Evolutionary conservation across 192 early-diverging fungal species (phyloP).

Genomic region (Coemansia aciculifera): DNA sequence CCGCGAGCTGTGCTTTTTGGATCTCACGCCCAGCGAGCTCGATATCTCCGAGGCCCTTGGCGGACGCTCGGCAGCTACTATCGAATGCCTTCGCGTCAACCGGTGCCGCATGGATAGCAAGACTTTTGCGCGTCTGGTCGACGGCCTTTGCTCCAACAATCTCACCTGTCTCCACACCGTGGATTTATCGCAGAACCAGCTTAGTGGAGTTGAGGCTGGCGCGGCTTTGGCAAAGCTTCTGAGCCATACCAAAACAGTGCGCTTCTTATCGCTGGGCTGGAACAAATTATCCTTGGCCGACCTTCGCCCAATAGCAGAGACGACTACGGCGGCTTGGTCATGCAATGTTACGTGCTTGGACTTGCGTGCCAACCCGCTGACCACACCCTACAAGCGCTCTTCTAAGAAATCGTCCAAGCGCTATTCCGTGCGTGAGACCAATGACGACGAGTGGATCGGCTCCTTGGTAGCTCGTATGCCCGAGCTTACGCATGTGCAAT

Average conservation of each 20-base stretch:
- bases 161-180: slow-evolving; percentile 37
- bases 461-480: slow-evolving; percentile 30
- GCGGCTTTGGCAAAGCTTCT: slow-evolving; percentile 37
- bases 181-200: slow-evolving; percentile 47
- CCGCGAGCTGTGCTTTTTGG: slow-evolving; percentile 40
- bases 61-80: slow-evolving; percentile 31
- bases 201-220: slow-evolving; percentile 35
- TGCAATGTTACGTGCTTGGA: slow-evolving; percentile 26
- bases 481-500: slow-evolving; percentile 30
- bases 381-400: slow-evolving; percentile 3
- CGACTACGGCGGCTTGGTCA: neutral
- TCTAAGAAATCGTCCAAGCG: slow-evolving; percentile 5
- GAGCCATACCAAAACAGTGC: slow-evolving; percentile 18
- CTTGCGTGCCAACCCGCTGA: slow-evolving; percentile 49
- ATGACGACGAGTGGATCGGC: slow-evolving; percentile 18
- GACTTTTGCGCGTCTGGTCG: slow-evolving; percentile 29
- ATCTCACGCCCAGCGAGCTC: slow-evolving; percentile 39
- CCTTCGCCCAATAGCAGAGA: slow-evolving; percentile 12
- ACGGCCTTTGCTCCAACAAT: slow-evolving; percentile 28
- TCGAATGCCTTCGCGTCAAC: slow-evolving; percentile 53
- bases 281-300: slow-evolving; percentile 42
- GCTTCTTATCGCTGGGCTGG: slow-evolving; percentile 49
- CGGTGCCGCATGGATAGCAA: slow-evolving; percentile 46
- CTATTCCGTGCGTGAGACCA: neutral
- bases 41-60: slow-evolving; percentile 35